Evolutionary conservation across 2,329 filamentous ascomycete genomes (phyloP).

Genomic region (Aspergillus candidus): DNA sequence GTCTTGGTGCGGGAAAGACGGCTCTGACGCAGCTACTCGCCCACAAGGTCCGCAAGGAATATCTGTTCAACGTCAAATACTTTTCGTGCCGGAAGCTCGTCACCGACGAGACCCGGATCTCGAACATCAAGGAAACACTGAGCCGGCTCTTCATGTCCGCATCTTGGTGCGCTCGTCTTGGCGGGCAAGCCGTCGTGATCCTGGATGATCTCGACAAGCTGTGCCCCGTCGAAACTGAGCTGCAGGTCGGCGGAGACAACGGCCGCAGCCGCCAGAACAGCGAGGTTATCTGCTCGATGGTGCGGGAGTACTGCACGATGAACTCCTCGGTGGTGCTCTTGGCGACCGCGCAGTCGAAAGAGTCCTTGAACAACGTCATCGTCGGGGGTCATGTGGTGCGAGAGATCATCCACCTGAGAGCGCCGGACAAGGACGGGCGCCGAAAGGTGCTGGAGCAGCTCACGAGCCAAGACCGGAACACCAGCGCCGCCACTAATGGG

Average conservation of each 20-base stretch:
- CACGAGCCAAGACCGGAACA: constrained; percentile 45
- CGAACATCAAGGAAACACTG: constrained; percentile 84
- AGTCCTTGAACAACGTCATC: constrained; percentile 82
- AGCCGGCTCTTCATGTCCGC: constrained; percentile 79
- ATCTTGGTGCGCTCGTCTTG: constrained; percentile 82
- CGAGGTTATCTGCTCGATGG: constrained; percentile 76
- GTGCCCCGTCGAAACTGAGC: constrained; percentile 87
- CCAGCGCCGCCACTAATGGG: constrained; percentile 35
- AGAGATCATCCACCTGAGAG: constrained; percentile 83
- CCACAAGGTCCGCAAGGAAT: constrained; percentile 63
- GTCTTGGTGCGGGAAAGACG: constrained; percentile 85
- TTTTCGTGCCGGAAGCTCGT: constrained; percentile 81
- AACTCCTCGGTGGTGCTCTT: constrained; percentile 79
- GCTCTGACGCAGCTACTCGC: constrained; percentile 71
- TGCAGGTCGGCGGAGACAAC: constrained; percentile 91
- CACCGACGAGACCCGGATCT: constrained; percentile 83
- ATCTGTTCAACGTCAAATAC: constrained; percentile 76
- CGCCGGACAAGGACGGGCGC: constrained; percentile 85
- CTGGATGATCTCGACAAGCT: constrained; percentile 90
- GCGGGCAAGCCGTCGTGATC: constrained; percentile 76
- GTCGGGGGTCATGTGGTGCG: constrained; percentile 87
- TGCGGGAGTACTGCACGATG: constrained; percentile 73
- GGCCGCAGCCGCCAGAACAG: constrained; percentile 86
- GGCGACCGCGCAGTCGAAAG: constrained; percentile 87
- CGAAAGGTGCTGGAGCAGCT: constrained; percentile 78